Base-by-base conservation (phyloP, 169 alveolate species). In the Eimeria maxima region DNA sequence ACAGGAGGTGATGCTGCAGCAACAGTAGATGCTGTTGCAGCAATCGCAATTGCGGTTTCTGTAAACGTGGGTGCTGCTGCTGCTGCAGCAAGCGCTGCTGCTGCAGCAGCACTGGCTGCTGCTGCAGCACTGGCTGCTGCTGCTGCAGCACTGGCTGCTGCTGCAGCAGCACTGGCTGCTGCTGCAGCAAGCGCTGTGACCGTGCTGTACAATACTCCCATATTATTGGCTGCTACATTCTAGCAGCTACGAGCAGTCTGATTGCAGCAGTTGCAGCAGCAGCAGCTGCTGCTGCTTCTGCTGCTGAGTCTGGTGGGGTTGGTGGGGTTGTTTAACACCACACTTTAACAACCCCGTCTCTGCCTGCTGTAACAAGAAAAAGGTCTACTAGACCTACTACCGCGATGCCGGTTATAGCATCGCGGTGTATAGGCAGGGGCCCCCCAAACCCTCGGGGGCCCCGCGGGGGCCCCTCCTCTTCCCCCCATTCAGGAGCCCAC, bases 261-360 rank as follows among this genome's bases (percentile, higher is more conserved):
- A 13, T 13, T 53, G 60, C 13, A 13, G 67, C 67, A 13, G 4
- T 7, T 13, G 67, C 67, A 57, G 67, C 67, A 57, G 67, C 67
- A 57, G 67, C 67, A 57, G n/a, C 67, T 13, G 67, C 67, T 8
- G 67, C 67, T 8, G 67, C 67, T 8, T 3, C 67, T 57, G 22
- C 22, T 57, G 67, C 60, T 53, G 60, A 11, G 11, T n/a, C n/a
- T n/a, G n/a, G n/a, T n/a, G n/a, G n/a, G n/a, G n/a, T n/a, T n/a
- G n/a, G n/a, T n/a, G n/a, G n/a, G n/a, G n/a, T n/a, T 14, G 67
- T 14, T 42, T 80, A 80, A 20, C 69, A 80, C 96, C 96, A 93
- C 1, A 93, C 73, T 20, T 81, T 78, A 8, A 93, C 93, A 45
- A 93, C 88, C 29, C 96, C 96, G 74, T 93, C 96, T n/a, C 96